These are phyloP conservation scores for Luvunga scandens DNA, from an alignment of 345 rosid species.

Conservation along the genomic window DNA sequence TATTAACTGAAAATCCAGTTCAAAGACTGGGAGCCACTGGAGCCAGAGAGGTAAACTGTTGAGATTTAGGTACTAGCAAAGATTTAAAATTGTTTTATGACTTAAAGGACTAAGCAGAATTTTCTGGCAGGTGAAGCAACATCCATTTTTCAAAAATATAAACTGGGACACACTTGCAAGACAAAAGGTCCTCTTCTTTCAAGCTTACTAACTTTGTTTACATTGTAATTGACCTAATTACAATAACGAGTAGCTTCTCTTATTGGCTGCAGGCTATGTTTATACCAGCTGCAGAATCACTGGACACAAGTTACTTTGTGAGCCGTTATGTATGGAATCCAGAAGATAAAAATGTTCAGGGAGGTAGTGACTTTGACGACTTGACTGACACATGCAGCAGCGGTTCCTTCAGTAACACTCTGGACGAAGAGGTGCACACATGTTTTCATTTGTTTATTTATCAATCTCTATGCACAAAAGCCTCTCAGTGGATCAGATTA, in stretches of 20 bases:
- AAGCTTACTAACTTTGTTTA: neutral
- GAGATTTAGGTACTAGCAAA: conserved; percentile 13
- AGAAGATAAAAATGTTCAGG: conserved; percentile 73
- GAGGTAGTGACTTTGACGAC: conserved; percentile 83
- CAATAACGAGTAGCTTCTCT: conserved; percentile 12
- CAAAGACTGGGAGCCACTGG: conserved; percentile 96
- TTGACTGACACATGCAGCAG: conserved; percentile 77
- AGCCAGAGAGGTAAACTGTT: conserved; percentile 65
- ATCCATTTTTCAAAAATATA: conserved; percentile 77
- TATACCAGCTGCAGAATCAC: conserved; percentile 83
- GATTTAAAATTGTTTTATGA: neutral
- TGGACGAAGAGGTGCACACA: conserved; percentile 70
- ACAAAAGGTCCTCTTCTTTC: conserved; percentile 62
- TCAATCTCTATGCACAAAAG: neutral
- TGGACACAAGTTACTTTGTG: conserved; percentile 90
- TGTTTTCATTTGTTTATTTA: neutral
- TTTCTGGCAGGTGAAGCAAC: conserved; percentile 68
- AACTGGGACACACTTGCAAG: conserved; percentile 95
- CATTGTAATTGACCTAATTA: neutral
- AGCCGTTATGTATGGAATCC: conserved; percentile 91
- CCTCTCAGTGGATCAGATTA: neutral
- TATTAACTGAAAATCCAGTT: conserved; percentile 81
- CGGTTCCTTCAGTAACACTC: conserved; percentile 62
- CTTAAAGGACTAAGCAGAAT: conserved; percentile 19
- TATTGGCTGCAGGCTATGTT: conserved; percentile 72